These are phyloP conservation scores for Astragalus glycyphyllos DNA, from an alignment of 306 rosid species.

Conservation along the genomic window DNA sequence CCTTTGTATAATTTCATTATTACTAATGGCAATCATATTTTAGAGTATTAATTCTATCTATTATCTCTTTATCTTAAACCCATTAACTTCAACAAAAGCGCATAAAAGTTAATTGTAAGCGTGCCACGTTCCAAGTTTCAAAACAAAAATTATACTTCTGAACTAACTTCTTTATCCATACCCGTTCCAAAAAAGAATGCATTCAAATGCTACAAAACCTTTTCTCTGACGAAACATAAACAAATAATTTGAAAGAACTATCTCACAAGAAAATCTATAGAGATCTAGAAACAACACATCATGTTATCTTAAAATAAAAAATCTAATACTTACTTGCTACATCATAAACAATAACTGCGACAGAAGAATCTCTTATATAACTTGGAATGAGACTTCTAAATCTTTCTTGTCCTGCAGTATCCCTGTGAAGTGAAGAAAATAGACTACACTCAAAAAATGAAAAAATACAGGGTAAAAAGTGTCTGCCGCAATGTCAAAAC, in stretches of 20 bases:
- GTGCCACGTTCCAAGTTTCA: conserved; percentile 6
- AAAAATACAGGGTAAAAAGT: conserved; percentile 4
- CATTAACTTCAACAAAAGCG: no score
- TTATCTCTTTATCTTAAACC: no score
- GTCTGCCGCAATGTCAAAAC: neutral
- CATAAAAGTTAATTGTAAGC: neutral
- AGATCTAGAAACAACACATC: neutral
- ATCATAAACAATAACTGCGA: conserved; percentile 89
- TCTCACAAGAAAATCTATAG: conserved; percentile 10
- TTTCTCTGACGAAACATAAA: neutral
- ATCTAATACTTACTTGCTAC: conserved; percentile 74
- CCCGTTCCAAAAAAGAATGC: neutral
- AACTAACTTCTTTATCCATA: neutral
- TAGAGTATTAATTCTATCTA: no score
- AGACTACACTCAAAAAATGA: conserved; percentile 27
- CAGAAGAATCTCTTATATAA: conserved; percentile 97
- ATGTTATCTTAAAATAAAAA: conserved; percentile 8
- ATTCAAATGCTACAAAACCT: conserved; percentile 12
- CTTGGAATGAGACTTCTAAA: conserved; percentile 98
- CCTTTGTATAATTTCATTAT: no score
- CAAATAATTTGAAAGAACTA: conserved; percentile 9
- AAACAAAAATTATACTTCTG: neutral
- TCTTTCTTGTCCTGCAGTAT: conserved; percentile 99
- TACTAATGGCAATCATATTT: no score
- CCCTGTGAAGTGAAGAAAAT: conserved; percentile 62